Evolutionary conservation across 257 asterid genomes (phyloP), one percentile per base, ranked within the genome.

Genomic region (Scutellaria galericulata): DNA sequence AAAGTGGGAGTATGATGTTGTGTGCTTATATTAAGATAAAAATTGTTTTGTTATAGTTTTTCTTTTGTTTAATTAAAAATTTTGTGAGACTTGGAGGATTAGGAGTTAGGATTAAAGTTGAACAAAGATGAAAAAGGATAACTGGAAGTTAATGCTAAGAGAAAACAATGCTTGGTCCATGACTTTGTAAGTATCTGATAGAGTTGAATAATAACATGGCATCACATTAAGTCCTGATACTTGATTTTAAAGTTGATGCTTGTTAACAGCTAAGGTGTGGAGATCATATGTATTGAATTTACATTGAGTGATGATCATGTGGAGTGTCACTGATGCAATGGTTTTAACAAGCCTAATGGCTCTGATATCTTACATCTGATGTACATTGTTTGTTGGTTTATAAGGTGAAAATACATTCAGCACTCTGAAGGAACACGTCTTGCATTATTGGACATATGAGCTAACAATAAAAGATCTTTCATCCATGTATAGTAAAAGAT

Each of bases 81-180:
- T 31, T 31, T 31, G 37, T 31, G 0, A 2, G 5, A 31, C 37
- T 62, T 39, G 55, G 15, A 24, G 35, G 53, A 50, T 35, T 35
- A 41, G 46, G 39, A n/a, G 60, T 37, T 66, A 35, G 20, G 56
- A 59, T 66, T 70, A n/a, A 18, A 53, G 39, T 47, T 68, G 76
- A 50, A 56, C 14, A 15, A 18, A 10, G 46, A 45, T 59, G 39
- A 9, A 56, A 50, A 50, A 12, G 56, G 53, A 55, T 10, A 20
- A 54, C 13, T 50, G n/a, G 41, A 35, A 11, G 58, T 61, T 10
- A 42, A 37, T 52, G 53, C 15, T 24, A 7, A 9, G 20, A 11
- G 69, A 50, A 45, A 64, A 56, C 41, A 14, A 11, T 57, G 31
- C 24, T 20, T 40, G 24, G 60, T 55, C 55, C 18, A 27, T 22